Conservation (phyloP, 2,329 filamentous ascomycete species). For the Kalmusia sp. region DNA sequence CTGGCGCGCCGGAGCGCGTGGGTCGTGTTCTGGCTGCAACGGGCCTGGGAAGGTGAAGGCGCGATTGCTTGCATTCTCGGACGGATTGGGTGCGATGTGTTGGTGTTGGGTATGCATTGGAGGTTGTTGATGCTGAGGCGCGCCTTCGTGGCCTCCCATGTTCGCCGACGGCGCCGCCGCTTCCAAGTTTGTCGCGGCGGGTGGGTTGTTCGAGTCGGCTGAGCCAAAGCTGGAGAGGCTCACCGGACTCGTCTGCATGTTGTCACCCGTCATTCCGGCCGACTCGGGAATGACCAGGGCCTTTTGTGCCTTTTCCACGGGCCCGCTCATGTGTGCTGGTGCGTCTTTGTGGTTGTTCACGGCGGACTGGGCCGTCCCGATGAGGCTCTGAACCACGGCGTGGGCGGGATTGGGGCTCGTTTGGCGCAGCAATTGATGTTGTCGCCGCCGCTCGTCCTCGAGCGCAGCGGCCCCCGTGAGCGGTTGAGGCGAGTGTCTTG, state of each 20-base stretch:
- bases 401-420: slow-evolving; percentile 58
- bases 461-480: slow-evolving; percentile 58
- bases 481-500: slow-evolving; percentile 48
- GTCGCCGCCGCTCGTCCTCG: slow-evolving; percentile 55
- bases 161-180: slow-evolving; percentile 56
- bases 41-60: slow-evolving; percentile 71
- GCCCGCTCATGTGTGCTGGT: slow-evolving; percentile 56
- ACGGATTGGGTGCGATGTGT: slow-evolving; percentile 44
- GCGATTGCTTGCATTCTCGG: slow-evolving; percentile 55
- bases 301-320: slow-evolving; percentile 56
- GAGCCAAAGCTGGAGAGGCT: slow-evolving; percentile 63
- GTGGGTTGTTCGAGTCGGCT: slow-evolving; percentile 54
- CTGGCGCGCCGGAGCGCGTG: slow-evolving; percentile 61
- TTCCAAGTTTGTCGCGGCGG: slow-evolving; percentile 59
- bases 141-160: slow-evolving; percentile 44
- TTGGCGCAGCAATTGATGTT: slow-evolving; percentile 50
- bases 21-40: slow-evolving; percentile 54
- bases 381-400: slow-evolving; percentile 53
- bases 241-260: slow-evolving; percentile 59
- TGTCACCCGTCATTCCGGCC: slow-evolving; percentile 46
- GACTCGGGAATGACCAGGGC: slow-evolving; percentile 58
- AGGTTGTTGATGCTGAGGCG: slow-evolving; percentile 46
- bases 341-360: slow-evolving; percentile 54
- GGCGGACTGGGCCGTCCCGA: slow-evolving; percentile 47
- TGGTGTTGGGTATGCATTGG: slow-evolving; percentile 32